Evolutionary conservation across 805 yeast genomes (phyloP).

Genomic region (Schwanniomyces occidentalis): DNA sequence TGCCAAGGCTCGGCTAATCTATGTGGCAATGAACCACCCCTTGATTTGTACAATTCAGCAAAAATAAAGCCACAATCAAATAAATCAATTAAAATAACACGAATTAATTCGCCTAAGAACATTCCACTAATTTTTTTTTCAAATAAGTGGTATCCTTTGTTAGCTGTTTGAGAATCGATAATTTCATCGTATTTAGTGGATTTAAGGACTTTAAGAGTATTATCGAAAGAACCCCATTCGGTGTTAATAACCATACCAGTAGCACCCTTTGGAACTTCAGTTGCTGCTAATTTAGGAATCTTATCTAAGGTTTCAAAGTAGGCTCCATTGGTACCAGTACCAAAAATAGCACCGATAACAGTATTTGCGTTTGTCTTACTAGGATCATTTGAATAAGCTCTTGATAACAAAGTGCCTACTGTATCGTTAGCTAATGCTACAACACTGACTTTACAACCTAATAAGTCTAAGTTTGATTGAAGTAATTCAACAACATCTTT

Average conservation of each 20-base stretch:
- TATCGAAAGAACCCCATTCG: constrained; percentile 98
- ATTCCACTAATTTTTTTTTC: constrained; percentile 91
- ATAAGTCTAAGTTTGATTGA: constrained; percentile 65
- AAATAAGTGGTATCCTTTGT: constrained; percentile 86
- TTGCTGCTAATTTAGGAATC: constrained; percentile 66
- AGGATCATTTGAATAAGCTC: constrained; percentile 74
- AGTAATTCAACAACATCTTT: constrained; percentile 74
- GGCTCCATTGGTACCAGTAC: constrained; percentile 98
- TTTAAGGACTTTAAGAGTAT: constrained; percentile 73
- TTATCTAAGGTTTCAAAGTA: constrained; percentile 76
- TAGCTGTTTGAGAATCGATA: constrained; percentile 73
- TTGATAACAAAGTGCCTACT: constrained; percentile 87
- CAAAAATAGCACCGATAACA: constrained; percentile 86
- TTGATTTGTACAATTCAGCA: constrained; percentile 45
- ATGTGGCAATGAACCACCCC: constrained; percentile 53
- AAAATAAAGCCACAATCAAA: constrained; percentile 60
- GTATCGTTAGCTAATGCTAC: constrained; percentile 95
- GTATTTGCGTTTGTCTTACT: constrained; percentile 70
- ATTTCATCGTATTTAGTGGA: constrained; percentile 71
- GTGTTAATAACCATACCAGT: constrained; percentile 87
- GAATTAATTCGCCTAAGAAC: constrained; percentile 87
- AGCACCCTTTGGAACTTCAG: constrained; percentile 42
- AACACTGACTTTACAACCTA: constrained; percentile 63
- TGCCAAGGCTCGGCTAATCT: constrained; percentile 75
- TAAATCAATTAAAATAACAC: constrained; percentile 72